Conservation (phyloP, 2,329 filamentous ascomycete genomes). For the Colletotrichum sojae region DNA sequence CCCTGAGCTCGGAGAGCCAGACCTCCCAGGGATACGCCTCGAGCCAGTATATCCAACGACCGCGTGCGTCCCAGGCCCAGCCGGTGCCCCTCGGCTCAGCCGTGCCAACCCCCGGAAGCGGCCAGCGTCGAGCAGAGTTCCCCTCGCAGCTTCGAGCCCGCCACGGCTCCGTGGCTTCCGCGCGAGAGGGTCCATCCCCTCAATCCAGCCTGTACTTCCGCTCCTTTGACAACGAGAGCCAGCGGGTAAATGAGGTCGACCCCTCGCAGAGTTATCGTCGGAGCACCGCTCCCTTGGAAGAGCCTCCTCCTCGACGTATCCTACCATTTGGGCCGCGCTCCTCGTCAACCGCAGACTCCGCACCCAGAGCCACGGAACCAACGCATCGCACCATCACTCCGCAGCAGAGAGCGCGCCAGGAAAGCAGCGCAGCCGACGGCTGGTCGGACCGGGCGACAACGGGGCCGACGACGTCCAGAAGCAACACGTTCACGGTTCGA, state of each 20-base stretch:
- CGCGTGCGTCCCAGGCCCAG: too few relatives aligned
- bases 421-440: neutral
- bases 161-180: neutral
- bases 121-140: neutral
- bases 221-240: neutral
- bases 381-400: neutral
- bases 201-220: neutral
- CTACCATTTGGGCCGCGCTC: constrained; percentile 2
- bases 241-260: neutral
- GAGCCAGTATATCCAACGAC: too few relatives aligned
- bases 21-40: too few relatives aligned
- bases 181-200: neutral
- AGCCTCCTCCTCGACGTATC: constrained; percentile 4
- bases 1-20: too few relatives aligned
- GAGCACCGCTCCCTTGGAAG: neutral
- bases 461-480: neutral
- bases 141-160: neutral
- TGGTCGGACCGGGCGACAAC: neutral
- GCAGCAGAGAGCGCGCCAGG: neutral
- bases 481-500: neutral
- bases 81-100: too few relatives aligned
- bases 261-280: neutral
- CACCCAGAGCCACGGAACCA: neutral
- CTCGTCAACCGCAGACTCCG: neutral
- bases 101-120: too few relatives aligned